Base-by-base conservation (phyloP, 169 alveolate genomes). In the Plasmodium adleri region DNA sequence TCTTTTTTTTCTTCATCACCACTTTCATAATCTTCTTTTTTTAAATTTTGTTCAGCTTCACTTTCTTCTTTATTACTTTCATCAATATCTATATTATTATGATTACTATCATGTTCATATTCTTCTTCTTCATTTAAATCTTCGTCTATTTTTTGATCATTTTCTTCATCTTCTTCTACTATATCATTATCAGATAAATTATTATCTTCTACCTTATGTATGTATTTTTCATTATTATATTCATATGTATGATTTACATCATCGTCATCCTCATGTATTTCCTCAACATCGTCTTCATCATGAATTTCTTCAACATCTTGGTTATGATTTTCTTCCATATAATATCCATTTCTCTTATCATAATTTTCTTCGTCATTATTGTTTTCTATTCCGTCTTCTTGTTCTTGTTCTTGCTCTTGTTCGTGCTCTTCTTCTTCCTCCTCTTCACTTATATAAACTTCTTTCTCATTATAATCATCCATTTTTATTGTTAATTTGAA, bases 371-470 rank as follows among this genome's bases (percentile, higher is more conserved):
- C 22, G 6, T 52, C 10, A n/a, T 52, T 52, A 52, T 52, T 52
- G 4, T 52, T 52, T 52, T 52, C 62, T 52, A n/a, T 12, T 52
- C 8, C 8, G 1, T 52, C 74, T 60, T 50, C 43, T 13, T 63
- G 56, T n/a, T 20, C 56, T 49, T 13, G 59, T 9, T 76, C 76
- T 17, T 76, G 49, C 49, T 63, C 52, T 32, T 76, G 76, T 26
- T 64, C 88, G 60, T 63, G 49, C 8, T 76, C 66, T 45, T 63
- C 70, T 5, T 62, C 50, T 28, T 62, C 62, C 10, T 76, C 78
- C n/a, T 62, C 59, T 62, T 9, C 43, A 32, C 43, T 49, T 24
- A 60, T 75, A 5, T 66, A 39, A 12, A 39, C 22, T 75, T 17
- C 58, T 75, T 28, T 58, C 13, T 47, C 58, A 59, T 50, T 15